Evolutionary conservation across 176 grass and related monocot species (phyloP).

Genomic region (Oryza meridionalis): DNA sequence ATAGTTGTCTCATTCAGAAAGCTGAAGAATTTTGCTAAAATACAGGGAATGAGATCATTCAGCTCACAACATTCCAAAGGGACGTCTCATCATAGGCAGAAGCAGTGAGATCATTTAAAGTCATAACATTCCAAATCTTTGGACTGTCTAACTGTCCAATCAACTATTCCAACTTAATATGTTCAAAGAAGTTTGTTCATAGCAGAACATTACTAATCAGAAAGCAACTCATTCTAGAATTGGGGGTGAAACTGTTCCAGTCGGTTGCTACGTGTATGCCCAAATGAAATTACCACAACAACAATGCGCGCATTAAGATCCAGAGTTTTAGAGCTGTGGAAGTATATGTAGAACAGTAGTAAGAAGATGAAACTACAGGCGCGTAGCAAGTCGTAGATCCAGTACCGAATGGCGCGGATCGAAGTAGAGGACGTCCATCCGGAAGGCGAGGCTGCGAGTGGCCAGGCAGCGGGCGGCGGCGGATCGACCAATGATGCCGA

Average conservation of each 20-base stretch:
- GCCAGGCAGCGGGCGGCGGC: constrained; percentile 84
- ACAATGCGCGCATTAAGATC: constrained; percentile 22
- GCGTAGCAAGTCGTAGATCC: constrained; percentile 34
- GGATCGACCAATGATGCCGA: constrained; percentile 83
- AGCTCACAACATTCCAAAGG: neutral
- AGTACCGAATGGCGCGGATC: constrained; percentile 70
- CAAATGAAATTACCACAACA: neutral
- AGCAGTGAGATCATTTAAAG: neutral
- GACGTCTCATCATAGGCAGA: neutral
- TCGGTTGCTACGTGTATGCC: neutral
- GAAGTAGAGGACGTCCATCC: constrained; percentile 95
- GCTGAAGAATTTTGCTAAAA: neutral
- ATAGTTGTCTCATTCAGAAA: neutral
- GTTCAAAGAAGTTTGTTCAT: neutral
- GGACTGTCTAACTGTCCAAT: neutral
- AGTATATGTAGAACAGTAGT: neutral
- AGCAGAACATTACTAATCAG: neutral
- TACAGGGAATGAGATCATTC: neutral
- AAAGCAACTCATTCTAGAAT: constrained; percentile 1
- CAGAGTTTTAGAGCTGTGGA: neutral
- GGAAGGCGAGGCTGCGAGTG: constrained; percentile 88
- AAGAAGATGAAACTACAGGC: neutral
- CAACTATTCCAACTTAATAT: neutral
- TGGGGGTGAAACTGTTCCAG: neutral
- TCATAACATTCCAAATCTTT: neutral